These are phyloP conservation scores for Danielozyma ontarioensis DNA, from an alignment of 805 yeast genomes.

Conservation along the genomic window DNA sequence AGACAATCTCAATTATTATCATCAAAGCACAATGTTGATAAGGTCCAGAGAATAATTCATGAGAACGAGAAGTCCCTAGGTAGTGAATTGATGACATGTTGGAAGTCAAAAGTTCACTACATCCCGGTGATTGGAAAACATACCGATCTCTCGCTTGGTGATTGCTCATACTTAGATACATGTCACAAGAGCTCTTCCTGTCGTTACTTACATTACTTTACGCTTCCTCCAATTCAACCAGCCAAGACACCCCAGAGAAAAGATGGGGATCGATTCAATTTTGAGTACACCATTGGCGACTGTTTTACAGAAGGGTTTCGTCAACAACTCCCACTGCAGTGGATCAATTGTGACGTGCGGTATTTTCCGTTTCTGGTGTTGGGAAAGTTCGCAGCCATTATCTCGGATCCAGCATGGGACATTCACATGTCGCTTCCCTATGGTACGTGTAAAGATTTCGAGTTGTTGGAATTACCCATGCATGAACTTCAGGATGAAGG, in stretches of 20 bases:
- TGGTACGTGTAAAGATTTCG: constrained; percentile 74
- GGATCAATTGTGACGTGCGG: constrained; percentile 83
- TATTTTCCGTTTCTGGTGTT: constrained; percentile 61
- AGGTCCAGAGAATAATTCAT: background rate
- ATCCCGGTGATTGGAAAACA: constrained; percentile 26
- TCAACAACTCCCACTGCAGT: constrained; percentile 56
- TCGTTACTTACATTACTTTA: constrained; percentile 73
- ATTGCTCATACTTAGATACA: constrained; percentile 90
- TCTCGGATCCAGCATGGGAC: constrained; percentile 97
- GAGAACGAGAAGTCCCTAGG: constrained; percentile 2
- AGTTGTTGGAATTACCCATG: constrained; percentile 62
- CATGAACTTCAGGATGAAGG: constrained; percentile 78
- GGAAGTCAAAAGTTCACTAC: constrained; percentile 21
- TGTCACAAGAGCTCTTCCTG: constrained; percentile 83
- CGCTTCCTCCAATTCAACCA: constrained; percentile 34
- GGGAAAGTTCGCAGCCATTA: constrained; percentile 77
- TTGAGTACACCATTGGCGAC: constrained; percentile 48
- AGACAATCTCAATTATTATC: constrained; percentile 11
- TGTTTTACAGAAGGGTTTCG: constrained; percentile 33
- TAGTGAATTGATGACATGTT: constrained; percentile 9
- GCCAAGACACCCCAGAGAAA: background rate
- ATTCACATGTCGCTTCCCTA: constrained; percentile 84
- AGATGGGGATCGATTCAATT: constrained; percentile 12
- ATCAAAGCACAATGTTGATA: background rate
- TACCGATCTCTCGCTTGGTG: constrained; percentile 74